Evolutionary conservation across 2,329 filamentous ascomycete genomes (phyloP).

Genomic region (Epichloe brachyelytri): DNA sequence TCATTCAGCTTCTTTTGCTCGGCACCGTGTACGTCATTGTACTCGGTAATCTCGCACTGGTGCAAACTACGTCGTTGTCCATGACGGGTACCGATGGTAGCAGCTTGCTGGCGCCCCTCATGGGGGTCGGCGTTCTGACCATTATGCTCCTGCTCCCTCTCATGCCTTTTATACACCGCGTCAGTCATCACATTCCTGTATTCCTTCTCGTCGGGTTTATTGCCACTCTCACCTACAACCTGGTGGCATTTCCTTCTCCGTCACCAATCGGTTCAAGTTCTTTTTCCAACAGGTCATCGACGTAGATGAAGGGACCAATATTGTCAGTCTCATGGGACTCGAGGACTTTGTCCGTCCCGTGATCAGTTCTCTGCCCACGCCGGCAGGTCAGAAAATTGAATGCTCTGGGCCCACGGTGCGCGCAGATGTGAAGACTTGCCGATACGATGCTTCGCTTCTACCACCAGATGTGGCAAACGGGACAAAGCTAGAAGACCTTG

Average conservation of each 20-base stretch:
- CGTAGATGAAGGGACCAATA: constrained; percentile 58
- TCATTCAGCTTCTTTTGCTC: constrained; percentile 70
- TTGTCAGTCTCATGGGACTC: constrained; percentile 56
- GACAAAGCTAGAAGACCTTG: constrained; percentile 37
- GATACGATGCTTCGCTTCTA: constrained; percentile 50
- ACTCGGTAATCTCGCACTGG: constrained; percentile 60
- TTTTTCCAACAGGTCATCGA: constrained; percentile 77
- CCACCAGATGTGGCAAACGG: constrained; percentile 47
- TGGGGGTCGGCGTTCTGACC: constrained; percentile 54
- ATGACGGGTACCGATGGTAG: constrained; percentile 82
- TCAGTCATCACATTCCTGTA: constrained; percentile 69
- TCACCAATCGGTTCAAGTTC: constrained; percentile 66
- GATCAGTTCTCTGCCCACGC: constrained; percentile 56
- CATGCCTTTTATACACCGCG: constrained; percentile 74
- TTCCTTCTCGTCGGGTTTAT: constrained; percentile 62
- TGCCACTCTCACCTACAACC: constrained; percentile 73
- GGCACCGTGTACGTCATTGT: constrained; percentile 68
- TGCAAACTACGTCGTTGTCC: constrained; percentile 56
- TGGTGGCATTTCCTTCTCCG: constrained; percentile 76
- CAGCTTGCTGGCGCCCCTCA: constrained; percentile 55
- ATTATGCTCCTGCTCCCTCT: constrained; percentile 63
- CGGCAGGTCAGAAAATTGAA: constrained; percentile 44
- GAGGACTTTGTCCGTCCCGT: constrained; percentile 54
- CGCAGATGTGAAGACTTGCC: constrained; percentile 48
- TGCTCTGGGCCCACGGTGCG: constrained; percentile 31